Base-by-base conservation (phyloP, 371 early-diverging fungal genomes). In the Syncephalastrum contaminatum region DNA sequence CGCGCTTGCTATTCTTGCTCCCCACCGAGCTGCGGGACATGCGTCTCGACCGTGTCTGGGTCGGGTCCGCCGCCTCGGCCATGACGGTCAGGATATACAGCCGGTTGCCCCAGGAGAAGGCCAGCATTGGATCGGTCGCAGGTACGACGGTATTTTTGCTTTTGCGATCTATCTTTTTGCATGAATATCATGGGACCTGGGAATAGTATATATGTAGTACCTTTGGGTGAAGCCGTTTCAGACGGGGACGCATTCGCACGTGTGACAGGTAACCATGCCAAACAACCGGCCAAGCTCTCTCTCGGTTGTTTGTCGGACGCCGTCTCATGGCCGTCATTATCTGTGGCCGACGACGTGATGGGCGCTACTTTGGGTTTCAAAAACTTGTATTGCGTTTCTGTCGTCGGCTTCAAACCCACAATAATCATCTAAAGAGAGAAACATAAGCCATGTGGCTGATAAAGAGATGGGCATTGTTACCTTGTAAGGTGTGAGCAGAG, bases 401-500 rank as follows among this genome's bases (percentile, higher is more conserved):
- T 84, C 4, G 82, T 72, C 3, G 92, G 92, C 56, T 87, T 88
- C 24, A 87, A 63, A n/a, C 88, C 84, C 8, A 89, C 83, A 55
- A 89, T 83, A 21, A 86, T 75, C 82, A 91, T 72, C 82, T 88
- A 68, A 6, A 4, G 22, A n/a, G 18, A 22, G 20, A 46, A 36
- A 25, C 21, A 8, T 24, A 41, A 5, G 2, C 8, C 2, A 41
- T 39, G 18, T 18, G 4, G 20, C 14, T 16, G 13, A 21, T n/a
- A 4, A 18, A n/a, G 13, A 10, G 14, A 40, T 1, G 54, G 16
- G 16, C 36, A 30, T 25, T 4, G 25, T 53, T 75, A 87, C 86
- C 77, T 88, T 88, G 58, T 88, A 85, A 1, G 89, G 88, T 4
- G 90, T 90, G 10, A 86, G 50, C 8, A 92, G 63, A 2, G 90